Conservation (phyloP, 2,329 filamentous ascomycete genomes). For the Pleurostoma richardsiae region DNA sequence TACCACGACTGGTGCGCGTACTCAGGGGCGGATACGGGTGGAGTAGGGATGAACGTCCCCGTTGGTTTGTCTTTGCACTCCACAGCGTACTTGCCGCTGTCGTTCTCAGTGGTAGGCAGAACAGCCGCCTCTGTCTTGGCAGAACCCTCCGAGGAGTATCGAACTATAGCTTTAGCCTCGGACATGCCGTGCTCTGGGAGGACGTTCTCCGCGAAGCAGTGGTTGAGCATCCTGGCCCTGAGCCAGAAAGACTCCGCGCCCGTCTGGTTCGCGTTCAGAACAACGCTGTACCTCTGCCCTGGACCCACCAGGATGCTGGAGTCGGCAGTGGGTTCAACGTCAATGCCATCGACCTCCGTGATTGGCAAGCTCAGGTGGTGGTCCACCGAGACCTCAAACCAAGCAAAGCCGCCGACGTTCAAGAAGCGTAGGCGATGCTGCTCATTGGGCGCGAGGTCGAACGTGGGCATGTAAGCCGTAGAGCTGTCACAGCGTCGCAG, state of each 20-base stretch:
- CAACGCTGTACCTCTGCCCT: conserved; percentile 65
- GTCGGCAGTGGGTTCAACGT: conserved; percentile 54
- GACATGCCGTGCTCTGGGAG: conserved; percentile 33
- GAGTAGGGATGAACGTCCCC: conserved; percentile 37
- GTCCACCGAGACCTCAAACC: conserved; percentile 68
- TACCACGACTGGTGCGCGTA: conserved; percentile 47
- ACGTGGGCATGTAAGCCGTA: conserved; percentile 27
- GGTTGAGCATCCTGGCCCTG: conserved; percentile 54
- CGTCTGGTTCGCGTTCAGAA: conserved; percentile 55
- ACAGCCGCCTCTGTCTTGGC: conserved; percentile 5
- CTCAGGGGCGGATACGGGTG: conserved; percentile 33
- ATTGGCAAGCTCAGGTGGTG: conserved; percentile 49
- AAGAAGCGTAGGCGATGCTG: conserved; percentile 63
- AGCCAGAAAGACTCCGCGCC: conserved; percentile 55
- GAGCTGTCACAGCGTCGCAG: conserved; percentile 37
- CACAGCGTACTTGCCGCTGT: conserved; percentile 25
- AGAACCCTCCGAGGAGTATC: conserved; percentile 26
- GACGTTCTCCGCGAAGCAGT: conserved; percentile 51
- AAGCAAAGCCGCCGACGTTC: conserved; percentile 67
- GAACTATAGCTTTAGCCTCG: conserved; percentile 43
- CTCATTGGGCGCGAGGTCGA: conserved; percentile 46
- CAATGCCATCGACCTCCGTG: conserved; percentile 67
- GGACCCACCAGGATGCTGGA: conserved; percentile 61
- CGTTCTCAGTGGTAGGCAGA: conserved; percentile 28
- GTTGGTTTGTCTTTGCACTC: conserved; percentile 47